These are phyloP conservation scores for Phytophthora idaei DNA, from an alignment of 352 stramenopile genomes.

Conservation along the genomic window DNA sequence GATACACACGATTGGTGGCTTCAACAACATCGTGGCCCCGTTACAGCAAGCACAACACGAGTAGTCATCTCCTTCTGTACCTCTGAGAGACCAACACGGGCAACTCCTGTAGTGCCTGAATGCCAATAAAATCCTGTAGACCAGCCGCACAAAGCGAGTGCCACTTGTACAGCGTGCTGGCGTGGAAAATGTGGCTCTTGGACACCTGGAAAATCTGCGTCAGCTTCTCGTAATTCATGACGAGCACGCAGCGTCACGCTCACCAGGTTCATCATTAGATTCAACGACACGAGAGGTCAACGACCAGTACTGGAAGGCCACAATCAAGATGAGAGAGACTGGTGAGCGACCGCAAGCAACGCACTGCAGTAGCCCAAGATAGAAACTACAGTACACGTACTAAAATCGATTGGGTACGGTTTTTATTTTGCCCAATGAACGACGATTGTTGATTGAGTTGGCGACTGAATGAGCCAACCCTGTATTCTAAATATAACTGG, in stretches of 20 bases:
- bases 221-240: slow-evolving; percentile 98
- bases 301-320: too few relatives aligned
- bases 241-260: slow-evolving; percentile 95
- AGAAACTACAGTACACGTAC: too few relatives aligned
- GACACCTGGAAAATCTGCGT: slow-evolving; percentile 97
- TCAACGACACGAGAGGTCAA: too few relatives aligned
- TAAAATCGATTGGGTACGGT: too few relatives aligned
- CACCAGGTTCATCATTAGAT: slow-evolving; percentile 88
- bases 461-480: too few relatives aligned
- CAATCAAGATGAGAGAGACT: too few relatives aligned
- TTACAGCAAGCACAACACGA: slow-evolving; percentile 90
- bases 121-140: slow-evolving; percentile 60
- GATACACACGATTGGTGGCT: slow-evolving; percentile 98
- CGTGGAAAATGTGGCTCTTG: slow-evolving; percentile 97
- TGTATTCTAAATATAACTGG: too few relatives aligned
- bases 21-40: slow-evolving; percentile 95
- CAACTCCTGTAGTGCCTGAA: slow-evolving; percentile 39
- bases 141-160: slow-evolving; percentile 93
- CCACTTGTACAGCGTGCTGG: slow-evolving; percentile 97
- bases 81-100: slow-evolving; percentile 69
- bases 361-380: too few relatives aligned
- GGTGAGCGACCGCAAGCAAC: too few relatives aligned
- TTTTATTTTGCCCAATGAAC: too few relatives aligned
- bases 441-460: too few relatives aligned
- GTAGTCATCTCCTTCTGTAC: slow-evolving; percentile 89